phyloP scores from a whole-genome alignment of 139 green algal genomes.

The Micromonas commoda region DNA sequence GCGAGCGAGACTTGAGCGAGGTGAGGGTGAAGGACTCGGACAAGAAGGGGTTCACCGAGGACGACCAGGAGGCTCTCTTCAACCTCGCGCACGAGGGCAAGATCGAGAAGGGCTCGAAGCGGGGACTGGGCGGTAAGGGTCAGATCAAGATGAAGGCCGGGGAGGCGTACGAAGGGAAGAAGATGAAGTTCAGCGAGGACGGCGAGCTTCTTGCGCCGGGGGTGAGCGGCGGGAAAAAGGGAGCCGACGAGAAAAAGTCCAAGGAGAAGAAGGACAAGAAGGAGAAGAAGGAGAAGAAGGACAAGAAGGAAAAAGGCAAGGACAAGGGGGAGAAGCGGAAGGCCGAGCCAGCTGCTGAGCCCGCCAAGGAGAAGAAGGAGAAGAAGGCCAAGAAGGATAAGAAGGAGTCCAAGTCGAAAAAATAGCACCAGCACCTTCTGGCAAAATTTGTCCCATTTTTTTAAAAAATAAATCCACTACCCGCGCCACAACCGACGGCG shows the following conservation, averaged over 20 bases:
- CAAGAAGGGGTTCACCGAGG: conserved; percentile 8
- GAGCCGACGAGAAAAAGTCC: neutral
- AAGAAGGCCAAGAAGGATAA: neutral
- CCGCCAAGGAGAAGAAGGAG: conserved; percentile 4
- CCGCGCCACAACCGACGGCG: neutral
- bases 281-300: conserved; percentile 9
- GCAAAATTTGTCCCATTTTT: neutral
- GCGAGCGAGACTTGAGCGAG: neutral
- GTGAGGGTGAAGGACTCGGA: neutral
- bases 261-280: conserved; percentile 21
- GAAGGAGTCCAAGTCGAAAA: neutral
- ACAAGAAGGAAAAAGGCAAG: neutral
- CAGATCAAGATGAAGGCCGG: neutral
- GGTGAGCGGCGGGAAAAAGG: neutral
- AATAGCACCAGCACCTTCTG: too few species aligned
- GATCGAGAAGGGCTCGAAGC: neutral
- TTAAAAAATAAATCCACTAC: neutral
- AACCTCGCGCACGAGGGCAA: conserved; percentile 6
- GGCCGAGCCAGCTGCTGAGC: neutral
- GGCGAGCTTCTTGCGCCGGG: neutral
- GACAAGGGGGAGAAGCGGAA: neutral
- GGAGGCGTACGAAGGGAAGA: neutral
- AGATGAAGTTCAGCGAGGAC: conserved; percentile 3
- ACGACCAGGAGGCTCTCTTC: conserved; percentile 15
- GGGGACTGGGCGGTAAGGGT: conserved; percentile 20